Evolutionary conservation across 257 asterid genomes (phyloP), one percentile per base, ranked within the genome.

Genomic region (Nyctanthes arbortristis): DNA sequence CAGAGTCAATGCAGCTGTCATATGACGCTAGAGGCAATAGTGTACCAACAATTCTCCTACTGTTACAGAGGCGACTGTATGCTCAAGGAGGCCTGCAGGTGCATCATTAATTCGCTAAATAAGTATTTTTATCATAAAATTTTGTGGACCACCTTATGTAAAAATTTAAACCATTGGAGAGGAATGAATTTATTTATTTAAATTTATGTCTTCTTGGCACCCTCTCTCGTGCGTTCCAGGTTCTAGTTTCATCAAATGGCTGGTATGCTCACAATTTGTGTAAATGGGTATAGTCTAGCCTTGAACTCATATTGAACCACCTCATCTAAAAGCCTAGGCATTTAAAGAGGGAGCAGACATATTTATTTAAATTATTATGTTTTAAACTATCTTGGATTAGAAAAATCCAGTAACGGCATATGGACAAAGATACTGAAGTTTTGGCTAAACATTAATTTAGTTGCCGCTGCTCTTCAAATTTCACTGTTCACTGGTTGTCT

Each of bases 1-100:
- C 99, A 6, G 98, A 92, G 61, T 95, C 99, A 31, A 95, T 95
- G 99, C 99, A 95, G 84, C 83, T 95, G 63, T 88, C 98, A 30
- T 92, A 84, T 73, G 99, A 95, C 71, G 67, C 70, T 61, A 84
- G 91, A 66, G 99, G 99, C 77, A 95, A 91, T 75, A 92, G 93
- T 55, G 77, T 95, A 69, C 99, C 99, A 32, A 88, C 97, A 2
- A 95, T 95, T 76, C 95, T 95, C 78, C 75, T 95, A 64, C 96
- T 89, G 68, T 69, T 95, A 96, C 98, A 95, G 78, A 81, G 87
- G 75, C 85, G 85, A 70, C 76, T 95, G 78, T 92, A 95, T 79
- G 84, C 86, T 58, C 96, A 83, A 79, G 89, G 95, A 35, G 99
- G 99, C 60, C 75, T 94, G 64, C 92, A 88, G 98, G 99, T 91